Percentiles rank a stretch among this genome's conserved stretches.
These are phyloP conservation scores for Ceratocystis cacaofunesta DNA, from an alignment of 2,329 filamentous ascomycete species.

Conservation along the genomic window DNA sequence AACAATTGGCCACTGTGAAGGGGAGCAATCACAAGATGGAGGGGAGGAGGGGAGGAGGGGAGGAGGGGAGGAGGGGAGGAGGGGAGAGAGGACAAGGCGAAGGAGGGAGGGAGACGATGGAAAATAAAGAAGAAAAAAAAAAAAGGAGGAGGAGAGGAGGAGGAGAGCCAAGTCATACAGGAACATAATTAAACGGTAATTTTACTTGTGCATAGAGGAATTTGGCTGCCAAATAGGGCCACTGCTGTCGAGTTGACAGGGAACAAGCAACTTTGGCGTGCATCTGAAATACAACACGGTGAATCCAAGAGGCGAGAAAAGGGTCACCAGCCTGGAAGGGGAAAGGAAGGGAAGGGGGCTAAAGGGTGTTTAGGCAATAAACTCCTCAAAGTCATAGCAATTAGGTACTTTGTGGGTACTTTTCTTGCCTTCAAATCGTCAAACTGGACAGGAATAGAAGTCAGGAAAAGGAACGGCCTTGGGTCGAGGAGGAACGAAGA, in stretches of 20 bases:
- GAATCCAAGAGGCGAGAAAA: conserved; percentile 2
- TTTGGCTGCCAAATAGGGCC: not conserved
- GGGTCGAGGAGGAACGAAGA: not conserved
- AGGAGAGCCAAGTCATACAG: not conserved
- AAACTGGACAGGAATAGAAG: not conserved
- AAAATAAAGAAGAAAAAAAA: not conserved
- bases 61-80: not conserved
- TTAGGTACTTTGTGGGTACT: not conserved
- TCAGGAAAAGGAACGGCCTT: not conserved
- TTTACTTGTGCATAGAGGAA: not conserved
- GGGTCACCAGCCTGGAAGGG: not conserved
- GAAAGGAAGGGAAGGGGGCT: not conserved
- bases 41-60: not conserved
- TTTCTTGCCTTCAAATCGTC: not conserved
- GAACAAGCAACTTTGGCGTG: not conserved
- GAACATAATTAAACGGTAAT: not conserved
- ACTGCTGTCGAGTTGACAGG: not conserved
- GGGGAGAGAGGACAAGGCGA: not conserved
- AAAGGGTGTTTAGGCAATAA: not conserved
- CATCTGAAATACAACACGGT: not conserved
- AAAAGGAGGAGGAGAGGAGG: not conserved
- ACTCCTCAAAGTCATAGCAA: not conserved
- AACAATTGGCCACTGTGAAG: not conserved
- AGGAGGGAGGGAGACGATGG: not conserved
- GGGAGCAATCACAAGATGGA: not conserved